Conservation (phyloP, 225 moss, liverwort and hornwort species). For the Pseudisothecium myosuroides region DNA sequence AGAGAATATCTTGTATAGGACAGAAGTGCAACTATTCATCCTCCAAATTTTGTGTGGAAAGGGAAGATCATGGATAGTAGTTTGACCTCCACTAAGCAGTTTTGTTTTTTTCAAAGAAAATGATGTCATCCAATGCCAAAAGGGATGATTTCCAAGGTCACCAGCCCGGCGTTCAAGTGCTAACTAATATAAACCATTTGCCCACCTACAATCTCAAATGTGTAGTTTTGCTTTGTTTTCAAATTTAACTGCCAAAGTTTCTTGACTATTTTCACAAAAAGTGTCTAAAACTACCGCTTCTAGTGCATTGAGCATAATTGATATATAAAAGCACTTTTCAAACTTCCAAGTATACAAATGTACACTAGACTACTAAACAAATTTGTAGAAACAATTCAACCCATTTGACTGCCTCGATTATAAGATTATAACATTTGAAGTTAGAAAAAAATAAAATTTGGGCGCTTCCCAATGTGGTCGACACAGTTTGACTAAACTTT, state of each 20-base stretch:
- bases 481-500: background rate
- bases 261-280: background rate
- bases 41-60: too few relatives aligned
- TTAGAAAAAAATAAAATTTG: background rate
- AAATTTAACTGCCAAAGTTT: background rate
- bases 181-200: background rate
- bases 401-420: fast-evolving
- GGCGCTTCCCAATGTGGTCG: fast-evolving
- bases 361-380: background rate
- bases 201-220: too few relatives aligned
- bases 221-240: background rate
- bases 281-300: background rate
- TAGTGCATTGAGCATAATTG: background rate
- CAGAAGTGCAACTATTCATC: too few relatives aligned
- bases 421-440: background rate
- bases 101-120: too few relatives aligned
- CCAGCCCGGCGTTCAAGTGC: too few relatives aligned
- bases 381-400: background rate
- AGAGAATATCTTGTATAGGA: too few relatives aligned
- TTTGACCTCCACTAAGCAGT: too few relatives aligned
- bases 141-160: too few relatives aligned
- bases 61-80: too few relatives aligned
- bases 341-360: background rate
- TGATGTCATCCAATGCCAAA: too few relatives aligned
- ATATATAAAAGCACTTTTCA: background rate